phyloP scores from a whole-genome alignment of 2,329 filamentous ascomycete genomes.

The Fusarium multiceps region DNA sequence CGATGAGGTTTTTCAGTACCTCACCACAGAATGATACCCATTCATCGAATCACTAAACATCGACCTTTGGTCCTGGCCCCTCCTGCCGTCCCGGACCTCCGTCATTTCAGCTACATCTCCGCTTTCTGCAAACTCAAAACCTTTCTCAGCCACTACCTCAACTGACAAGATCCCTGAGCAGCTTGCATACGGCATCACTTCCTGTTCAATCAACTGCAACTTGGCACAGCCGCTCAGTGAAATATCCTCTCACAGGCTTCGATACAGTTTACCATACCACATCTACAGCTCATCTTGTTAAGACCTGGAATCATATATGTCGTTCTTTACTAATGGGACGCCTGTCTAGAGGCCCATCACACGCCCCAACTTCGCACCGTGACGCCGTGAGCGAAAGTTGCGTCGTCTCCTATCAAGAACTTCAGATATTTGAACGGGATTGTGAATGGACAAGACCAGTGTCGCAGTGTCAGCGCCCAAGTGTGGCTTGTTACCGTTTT shows the following conservation, averaged over 20 bases:
- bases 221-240: conserved; percentile 12
- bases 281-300: conserved; percentile 1
- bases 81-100: conserved; percentile 22
- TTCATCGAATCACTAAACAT: conserved; percentile 30
- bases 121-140: conserved; percentile 39
- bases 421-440: conserved; percentile 22
- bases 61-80: conserved; percentile 5
- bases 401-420: conserved; percentile 22
- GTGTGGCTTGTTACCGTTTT: conserved; percentile 36
- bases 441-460: conserved; percentile 10
- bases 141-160: conserved; percentile 32
- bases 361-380: conserved; percentile 21
- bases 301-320: background rate
- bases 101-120: conserved; percentile 41
- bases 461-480: conserved; percentile 20
- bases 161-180: conserved; percentile 29
- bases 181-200: conserved; percentile 18
- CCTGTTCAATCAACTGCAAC: conserved; percentile 23
- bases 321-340: conserved; percentile 23
- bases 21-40: conserved; percentile 25
- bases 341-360: conserved; percentile 1
- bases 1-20: conserved; percentile 11
- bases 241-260: conserved; percentile 7
- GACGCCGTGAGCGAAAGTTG: conserved; percentile 29
- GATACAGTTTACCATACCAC: conserved; percentile 15